A percentile compares a stretch with the other conserved stretches of the same genome.
These are phyloP conservation scores for Gnaphalium uliginosum DNA, from an alignment of 129 eudicot species.

Conservation along the genomic window DNA sequence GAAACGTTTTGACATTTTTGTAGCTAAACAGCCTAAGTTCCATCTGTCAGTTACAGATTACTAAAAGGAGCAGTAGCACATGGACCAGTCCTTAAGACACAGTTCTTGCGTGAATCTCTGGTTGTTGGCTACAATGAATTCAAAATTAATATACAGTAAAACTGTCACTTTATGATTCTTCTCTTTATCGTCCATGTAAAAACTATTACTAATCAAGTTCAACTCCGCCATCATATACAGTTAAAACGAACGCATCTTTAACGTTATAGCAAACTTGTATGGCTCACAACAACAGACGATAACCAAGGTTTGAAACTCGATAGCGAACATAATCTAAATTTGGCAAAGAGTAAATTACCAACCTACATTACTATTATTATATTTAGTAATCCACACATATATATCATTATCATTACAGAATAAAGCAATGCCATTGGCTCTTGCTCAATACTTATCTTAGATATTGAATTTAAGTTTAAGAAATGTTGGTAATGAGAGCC, in stretches of 20 bases:
- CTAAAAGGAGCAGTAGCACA: neutral
- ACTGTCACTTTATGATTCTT: neutral
- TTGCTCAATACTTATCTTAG: neutral
- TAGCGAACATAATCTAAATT: neutral
- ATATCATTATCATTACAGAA: neutral
- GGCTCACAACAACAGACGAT: neutral
- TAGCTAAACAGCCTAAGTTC: no score
- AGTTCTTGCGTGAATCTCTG: neutral
- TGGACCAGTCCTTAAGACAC: neutral
- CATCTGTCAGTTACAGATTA: no score
- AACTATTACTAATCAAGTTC: neutral
- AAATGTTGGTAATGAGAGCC: conserved; percentile 40
- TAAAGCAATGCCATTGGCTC: neutral
- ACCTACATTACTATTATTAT: neutral
- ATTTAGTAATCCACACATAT: neutral
- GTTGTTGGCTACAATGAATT: conserved; percentile 2
- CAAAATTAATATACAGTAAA: conserved; percentile 7
- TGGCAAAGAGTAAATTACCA: neutral
- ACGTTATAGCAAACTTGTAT: neutral
- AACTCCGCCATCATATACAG: neutral
- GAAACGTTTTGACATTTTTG: no score
- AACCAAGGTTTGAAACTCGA: neutral
- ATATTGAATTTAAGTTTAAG: conserved; percentile 1
- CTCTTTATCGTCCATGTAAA: neutral
- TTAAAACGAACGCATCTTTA: neutral